Evolutionary conservation across 208 protist species (phyloP).

Genomic region (Porcisia hertigi): DNA sequence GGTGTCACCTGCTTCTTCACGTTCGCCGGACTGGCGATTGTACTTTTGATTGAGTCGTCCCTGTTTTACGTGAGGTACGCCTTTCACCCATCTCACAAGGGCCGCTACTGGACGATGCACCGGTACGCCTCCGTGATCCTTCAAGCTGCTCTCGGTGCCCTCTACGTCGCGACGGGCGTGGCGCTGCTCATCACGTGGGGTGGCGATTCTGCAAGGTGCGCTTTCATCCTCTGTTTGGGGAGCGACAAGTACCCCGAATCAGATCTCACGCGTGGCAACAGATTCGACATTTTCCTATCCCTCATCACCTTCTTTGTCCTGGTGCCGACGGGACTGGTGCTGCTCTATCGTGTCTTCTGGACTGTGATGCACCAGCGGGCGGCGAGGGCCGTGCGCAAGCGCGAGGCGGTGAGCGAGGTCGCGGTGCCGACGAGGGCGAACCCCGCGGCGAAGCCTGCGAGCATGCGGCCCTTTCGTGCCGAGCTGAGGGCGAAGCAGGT

Average conservation of each 20-base stretch:
- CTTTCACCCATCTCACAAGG: conserved; percentile 21
- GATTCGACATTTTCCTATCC: conserved; percentile 7
- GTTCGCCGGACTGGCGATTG: conserved; percentile 15
- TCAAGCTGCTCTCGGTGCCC: conserved; percentile 9
- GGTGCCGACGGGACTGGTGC: conserved; percentile 16
- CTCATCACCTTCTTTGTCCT: conserved; percentile 9
- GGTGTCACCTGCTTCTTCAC: conserved; percentile 16
- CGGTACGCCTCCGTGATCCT: conserved; percentile 15
- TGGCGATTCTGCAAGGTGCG: conserved; percentile 2
- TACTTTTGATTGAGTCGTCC: conserved; percentile 20
- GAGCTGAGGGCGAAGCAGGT: conserved; percentile 15
- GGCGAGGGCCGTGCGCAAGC: conserved; percentile 5
- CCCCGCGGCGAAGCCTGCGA: conserved; percentile 9
- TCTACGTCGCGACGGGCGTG: conserved; percentile 20
- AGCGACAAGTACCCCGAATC: conserved; percentile 3
- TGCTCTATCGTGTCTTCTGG: conserved; percentile 19
- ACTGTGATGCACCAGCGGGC: not conserved
- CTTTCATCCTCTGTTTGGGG: conserved; percentile 26
- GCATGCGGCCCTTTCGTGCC: conserved; percentile 10
- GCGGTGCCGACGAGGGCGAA: conserved; percentile 7
- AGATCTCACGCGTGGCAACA: not conserved
- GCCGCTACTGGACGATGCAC: conserved; percentile 16
- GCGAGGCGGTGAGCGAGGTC: not conserved
- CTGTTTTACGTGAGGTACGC: conserved; percentile 18
- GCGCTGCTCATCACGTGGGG: conserved; percentile 17